Base-by-base conservation (phyloP, 176 grass and related monocot species). In the Leersia perrieri region DNA sequence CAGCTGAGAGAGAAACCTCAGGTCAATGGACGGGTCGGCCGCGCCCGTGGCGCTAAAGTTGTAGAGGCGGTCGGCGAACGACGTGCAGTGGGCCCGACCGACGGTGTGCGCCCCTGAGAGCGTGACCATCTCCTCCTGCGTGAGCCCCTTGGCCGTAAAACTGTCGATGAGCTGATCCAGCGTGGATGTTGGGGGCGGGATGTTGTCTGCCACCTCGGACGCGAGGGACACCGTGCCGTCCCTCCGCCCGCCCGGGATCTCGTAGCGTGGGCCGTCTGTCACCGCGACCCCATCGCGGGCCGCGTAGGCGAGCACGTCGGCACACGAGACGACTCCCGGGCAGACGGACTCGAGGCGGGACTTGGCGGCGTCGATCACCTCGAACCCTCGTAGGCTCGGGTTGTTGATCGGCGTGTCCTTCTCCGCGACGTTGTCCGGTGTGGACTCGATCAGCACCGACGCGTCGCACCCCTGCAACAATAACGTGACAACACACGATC, bases 281-380 rank as follows among this genome's bases (percentile, higher is more conserved):
- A 51, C 16, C 47, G 47, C 47, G 47, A 51, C 47, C 5, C 47
- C 7, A 18, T 51, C 47, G 16, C 47, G 16, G 47, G 47, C 47
- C 16, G 47, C 47, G 47, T 51, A 51, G 16, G 47, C 47, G 4
- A 51, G 47, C 16, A 51, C 16, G 47, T 51, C 47, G 47, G 47
- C 47, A 18, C 47, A 51, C 16, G 47, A 51, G 47, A 51, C 47
- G 47, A 51, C 47, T 14, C 47, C 47, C 5, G 47, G 47, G 47
- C 47, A 51, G 47, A 18, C 47, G 18, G 47, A 14, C 16, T 51
- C 47, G 16, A 86, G 53, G 25, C 65, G 67, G 23, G 75, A 58
- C 77, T 86, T 86, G 39, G 65, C 75, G 62, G 12, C 60, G 55
- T 86, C 83, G 32, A 86, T 63, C 62, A 86, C 83, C 70, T 86